These are phyloP conservation scores for Vicia sativa DNA, from an alignment of 306 rosid genomes.

Conservation along the genomic window DNA sequence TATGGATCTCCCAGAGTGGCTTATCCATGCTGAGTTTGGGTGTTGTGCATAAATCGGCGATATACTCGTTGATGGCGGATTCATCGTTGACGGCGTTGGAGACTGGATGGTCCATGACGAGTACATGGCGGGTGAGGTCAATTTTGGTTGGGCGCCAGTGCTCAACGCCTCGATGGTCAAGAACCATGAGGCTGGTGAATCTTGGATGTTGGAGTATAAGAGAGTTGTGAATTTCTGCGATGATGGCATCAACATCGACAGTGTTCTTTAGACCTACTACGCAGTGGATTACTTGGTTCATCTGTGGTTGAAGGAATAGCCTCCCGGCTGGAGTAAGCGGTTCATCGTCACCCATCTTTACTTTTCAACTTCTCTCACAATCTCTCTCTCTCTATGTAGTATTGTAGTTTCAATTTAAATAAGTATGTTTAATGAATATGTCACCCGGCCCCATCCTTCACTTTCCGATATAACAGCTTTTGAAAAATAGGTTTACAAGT, in stretches of 20 bases:
- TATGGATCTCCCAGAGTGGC: constrained; percentile 88
- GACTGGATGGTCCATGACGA: constrained; percentile 37
- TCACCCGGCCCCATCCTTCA: too few relatives aligned
- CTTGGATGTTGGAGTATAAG: constrained; percentile 59
- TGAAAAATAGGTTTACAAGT: neutral
- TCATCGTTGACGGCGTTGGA: neutral
- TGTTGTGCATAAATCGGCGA: constrained; percentile 51
- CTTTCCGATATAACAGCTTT: too few relatives aligned
- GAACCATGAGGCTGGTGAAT: constrained; percentile 72
- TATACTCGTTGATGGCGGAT: constrained; percentile 53
- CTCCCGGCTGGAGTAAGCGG: constrained; percentile 80
- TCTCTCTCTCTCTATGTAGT: too few relatives aligned
- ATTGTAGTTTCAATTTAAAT: too few relatives aligned
- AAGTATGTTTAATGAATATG: too few relatives aligned
- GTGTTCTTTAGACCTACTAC: constrained; percentile 61
- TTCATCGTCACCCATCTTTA: constrained; percentile 41
- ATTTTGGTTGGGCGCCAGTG: constrained; percentile 72
- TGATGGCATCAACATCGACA: constrained; percentile 46
- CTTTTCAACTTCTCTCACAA: too few relatives aligned
- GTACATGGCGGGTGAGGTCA: constrained; percentile 57
- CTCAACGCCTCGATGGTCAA: constrained; percentile 58
- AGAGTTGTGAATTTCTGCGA: constrained; percentile 45
- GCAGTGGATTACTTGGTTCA: constrained; percentile 68
- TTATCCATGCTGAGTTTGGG: constrained; percentile 49
- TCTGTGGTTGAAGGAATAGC: constrained; percentile 62